Percentiles rank a stretch among this genome's conserved stretches.
Conservation (phyloP, 1,284 basidiomycete species). For the Ganoderma lucidum region DNA sequence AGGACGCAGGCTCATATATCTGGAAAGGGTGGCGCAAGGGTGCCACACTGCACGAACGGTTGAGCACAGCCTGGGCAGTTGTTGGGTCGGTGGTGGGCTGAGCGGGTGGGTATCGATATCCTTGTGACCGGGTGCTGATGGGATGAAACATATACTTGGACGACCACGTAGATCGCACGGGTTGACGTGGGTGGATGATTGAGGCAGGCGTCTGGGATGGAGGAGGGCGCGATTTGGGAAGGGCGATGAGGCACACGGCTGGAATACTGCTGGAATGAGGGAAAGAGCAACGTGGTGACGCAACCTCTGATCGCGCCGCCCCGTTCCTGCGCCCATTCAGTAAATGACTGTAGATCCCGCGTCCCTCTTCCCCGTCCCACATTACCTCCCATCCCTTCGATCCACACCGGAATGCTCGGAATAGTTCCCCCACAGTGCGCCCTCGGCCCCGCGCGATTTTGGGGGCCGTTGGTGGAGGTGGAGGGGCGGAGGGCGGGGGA, state of each 20-base stretch:
- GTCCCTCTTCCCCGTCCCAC: conserved; percentile 13
- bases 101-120: background rate
- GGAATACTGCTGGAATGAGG: background rate
- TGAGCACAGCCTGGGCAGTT: background rate
- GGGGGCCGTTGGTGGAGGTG: background rate
- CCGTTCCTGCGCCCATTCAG: conserved; percentile 15
- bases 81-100: conserved; percentile 14
- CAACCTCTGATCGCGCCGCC: conserved; percentile 26
- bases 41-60: background rate
- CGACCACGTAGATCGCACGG: background rate
- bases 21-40: background rate
- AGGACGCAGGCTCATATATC: conserved; percentile 3
- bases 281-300: conserved; percentile 25
- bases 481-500: background rate
- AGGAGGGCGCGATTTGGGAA: conserved; percentile 2
- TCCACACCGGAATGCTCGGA: conserved; percentile 1
- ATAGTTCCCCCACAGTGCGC: background rate
- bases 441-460: background rate
- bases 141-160: background rate
- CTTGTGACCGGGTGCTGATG: background rate
- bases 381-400: background rate
- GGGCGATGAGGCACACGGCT: conserved; percentile 23
- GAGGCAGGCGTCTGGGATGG: conserved; percentile 18
- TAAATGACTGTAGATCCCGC: conserved; percentile 29
- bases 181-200: conserved; percentile 1